These are phyloP conservation scores for Sclerospora graminicola DNA, from an alignment of 352 stramenopile species.

Conservation along the genomic window DNA sequence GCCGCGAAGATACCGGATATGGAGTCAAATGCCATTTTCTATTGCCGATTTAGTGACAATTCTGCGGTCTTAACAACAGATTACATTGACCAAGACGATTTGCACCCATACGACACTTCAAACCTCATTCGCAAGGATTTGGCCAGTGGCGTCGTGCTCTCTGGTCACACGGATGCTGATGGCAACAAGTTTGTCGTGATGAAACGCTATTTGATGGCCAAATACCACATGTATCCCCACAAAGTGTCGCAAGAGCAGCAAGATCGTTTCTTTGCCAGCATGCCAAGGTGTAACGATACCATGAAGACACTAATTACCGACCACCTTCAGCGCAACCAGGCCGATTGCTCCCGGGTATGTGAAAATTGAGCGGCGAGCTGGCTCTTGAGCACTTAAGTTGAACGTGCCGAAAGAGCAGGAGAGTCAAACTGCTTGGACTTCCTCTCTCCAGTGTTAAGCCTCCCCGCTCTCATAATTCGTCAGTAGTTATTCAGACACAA, in stretches of 20 bases:
- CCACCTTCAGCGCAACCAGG: slow-evolving; percentile 25
- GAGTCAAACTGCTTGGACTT: too few relatives aligned
- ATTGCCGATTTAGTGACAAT: slow-evolving; percentile 49
- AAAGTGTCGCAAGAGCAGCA: slow-evolving; percentile 53
- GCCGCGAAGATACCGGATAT: slow-evolving; percentile 43
- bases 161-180: slow-evolving; percentile 40
- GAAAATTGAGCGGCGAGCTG: slow-evolving; percentile 10
- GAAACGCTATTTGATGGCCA: slow-evolving; percentile 72
- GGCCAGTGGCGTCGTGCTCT: slow-evolving; percentile 59
- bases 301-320: slow-evolving; percentile 54
- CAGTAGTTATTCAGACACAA: too few relatives aligned
- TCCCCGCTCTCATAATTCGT: too few relatives aligned
- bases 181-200: slow-evolving; percentile 67
- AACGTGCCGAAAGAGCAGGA: too few relatives aligned
- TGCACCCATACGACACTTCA: slow-evolving; percentile 59
- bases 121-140: slow-evolving; percentile 73
- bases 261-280: slow-evolving; percentile 46
- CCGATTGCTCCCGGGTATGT: slow-evolving; percentile 10
- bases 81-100: slow-evolving; percentile 70
- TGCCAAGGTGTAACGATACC: slow-evolving; percentile 49
- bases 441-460: too few relatives aligned
- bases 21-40: slow-evolving; percentile 68
- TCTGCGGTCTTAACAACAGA: slow-evolving; percentile 54
- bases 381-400: not conserved
- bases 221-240: slow-evolving; percentile 74